Evolutionary conservation across 805 yeast genomes (phyloP).

Genomic region (Lachancea sp.): DNA sequence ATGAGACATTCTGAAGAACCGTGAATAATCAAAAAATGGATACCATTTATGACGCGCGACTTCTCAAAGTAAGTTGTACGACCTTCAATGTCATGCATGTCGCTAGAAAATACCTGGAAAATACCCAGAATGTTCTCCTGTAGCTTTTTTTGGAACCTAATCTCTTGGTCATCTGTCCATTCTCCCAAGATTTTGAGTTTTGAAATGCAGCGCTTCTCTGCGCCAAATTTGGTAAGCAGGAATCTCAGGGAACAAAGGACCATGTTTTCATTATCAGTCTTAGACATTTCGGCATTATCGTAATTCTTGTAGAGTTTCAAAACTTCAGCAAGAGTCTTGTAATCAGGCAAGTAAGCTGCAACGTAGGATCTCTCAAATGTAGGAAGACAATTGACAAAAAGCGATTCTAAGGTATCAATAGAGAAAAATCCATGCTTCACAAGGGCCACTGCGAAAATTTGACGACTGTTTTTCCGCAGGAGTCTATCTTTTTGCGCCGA

Average conservation of each 20-base stretch:
- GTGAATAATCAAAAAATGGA: slow-evolving; percentile 53
- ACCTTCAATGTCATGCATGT: slow-evolving; percentile 67
- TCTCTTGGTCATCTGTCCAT: slow-evolving; percentile 28
- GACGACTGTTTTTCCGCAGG: slow-evolving; percentile 28
- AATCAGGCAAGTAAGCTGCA: slow-evolving; percentile 27
- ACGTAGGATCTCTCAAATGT: slow-evolving; percentile 27
- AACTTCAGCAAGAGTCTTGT: slow-evolving; percentile 30
- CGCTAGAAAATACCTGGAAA: slow-evolving; percentile 72
- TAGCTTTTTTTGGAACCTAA: slow-evolving; percentile 37
- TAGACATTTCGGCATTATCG: slow-evolving; percentile 12
- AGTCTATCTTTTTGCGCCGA: slow-evolving; percentile 20
- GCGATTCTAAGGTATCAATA: slow-evolving; percentile 26
- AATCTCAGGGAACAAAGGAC: slow-evolving; percentile 25
- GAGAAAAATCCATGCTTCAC: slow-evolving; percentile 31
- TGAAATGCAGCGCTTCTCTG: slow-evolving; percentile 25
- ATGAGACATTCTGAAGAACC: slow-evolving; percentile 48
- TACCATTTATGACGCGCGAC: slow-evolving; percentile 63
- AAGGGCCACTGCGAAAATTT: slow-evolving; percentile 32
- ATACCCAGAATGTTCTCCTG: slow-evolving; percentile 64
- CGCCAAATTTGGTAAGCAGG: slow-evolving; percentile 25
- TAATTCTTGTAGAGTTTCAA: slow-evolving; percentile 26
- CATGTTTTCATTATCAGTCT: slow-evolving; percentile 21
- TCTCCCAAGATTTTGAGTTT: slow-evolving; percentile 23
- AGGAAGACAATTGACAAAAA: slow-evolving; percentile 27
- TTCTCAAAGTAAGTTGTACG: slow-evolving; percentile 67